phyloP scores from a whole-genome alignment of 179 eudicot genomes.

The Actinidia arguta region DNA sequence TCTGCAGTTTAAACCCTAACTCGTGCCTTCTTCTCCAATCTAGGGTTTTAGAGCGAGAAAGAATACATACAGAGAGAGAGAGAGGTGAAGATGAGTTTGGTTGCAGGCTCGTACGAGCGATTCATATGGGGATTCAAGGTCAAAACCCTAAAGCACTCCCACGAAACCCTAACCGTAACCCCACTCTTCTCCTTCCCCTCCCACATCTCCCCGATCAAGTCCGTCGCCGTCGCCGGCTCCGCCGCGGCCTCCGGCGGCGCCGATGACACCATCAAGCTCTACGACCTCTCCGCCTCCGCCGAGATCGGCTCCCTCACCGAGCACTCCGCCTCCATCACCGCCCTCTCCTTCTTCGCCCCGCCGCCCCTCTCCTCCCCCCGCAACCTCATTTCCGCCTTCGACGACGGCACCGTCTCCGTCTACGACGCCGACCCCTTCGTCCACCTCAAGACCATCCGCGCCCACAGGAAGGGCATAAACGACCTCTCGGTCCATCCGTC shows the following conservation, averaged over 20 bases:
- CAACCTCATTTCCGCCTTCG: conserved; percentile 66
- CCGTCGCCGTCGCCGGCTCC: conserved; percentile 69
- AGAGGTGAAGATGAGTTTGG: conserved; percentile 49
- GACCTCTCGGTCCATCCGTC: conserved; percentile 75
- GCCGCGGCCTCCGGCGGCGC: conserved; percentile 80
- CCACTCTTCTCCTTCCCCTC: conserved; percentile 39
- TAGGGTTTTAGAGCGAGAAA: background rate
- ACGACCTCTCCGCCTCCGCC: conserved; percentile 75
- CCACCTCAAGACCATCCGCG: conserved; percentile 47
- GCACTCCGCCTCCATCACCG: conserved; percentile 60
- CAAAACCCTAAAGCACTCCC: conserved; percentile 48
- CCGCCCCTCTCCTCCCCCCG: conserved; percentile 58
- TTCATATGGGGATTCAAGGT: conserved; percentile 89
- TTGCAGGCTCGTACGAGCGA: conserved; percentile 90
- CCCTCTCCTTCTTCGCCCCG: conserved; percentile 68
- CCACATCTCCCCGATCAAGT: conserved; percentile 27
- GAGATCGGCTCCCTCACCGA: conserved; percentile 79
- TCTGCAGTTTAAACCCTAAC: background rate
- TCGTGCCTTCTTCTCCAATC: background rate
- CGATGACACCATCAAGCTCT: conserved; percentile 89
- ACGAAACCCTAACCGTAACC: conserved; percentile 50
- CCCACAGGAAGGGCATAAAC: conserved; percentile 63
- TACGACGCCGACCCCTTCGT: conserved; percentile 84
- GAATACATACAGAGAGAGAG: background rate
- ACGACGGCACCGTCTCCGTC: conserved; percentile 64